Base-by-base conservation (phyloP, 1,284 basidiomycete species). In the Cerioporus squamosus region DNA sequence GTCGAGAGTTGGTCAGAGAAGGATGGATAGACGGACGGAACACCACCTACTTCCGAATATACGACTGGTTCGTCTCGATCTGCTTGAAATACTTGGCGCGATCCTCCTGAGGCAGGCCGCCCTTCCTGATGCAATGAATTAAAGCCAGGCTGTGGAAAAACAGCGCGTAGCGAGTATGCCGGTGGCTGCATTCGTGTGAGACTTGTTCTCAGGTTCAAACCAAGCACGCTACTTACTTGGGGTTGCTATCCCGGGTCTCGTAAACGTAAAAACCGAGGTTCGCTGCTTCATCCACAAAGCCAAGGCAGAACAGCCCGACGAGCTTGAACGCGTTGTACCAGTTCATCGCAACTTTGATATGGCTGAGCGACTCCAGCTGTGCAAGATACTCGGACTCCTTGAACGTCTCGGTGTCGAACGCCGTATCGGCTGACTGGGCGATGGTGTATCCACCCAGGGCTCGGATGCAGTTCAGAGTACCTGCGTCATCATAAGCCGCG, bases 281-380 rank as follows among this genome's bases (percentile, higher is more conserved):
- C 0, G 84, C 86, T 2, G 88, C 86, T 60, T 86, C 83, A 24
- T 79, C 73, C 14, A 77, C 68, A 63, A 78, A 83, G 0, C 88
- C 88, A 5, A 87, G 75, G 55, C 83, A 85, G 66, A 81, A 89
- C 45, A 84, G 76, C 31, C 79, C 82, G 22, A 84, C 84, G 49
- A 89, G 83, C 77, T 87, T 88, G 77, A 84, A 86, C 18, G 85
- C 77, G 63, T 87, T 81, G 65, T 87, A 88, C 87, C 87, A 89
- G 54, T 83, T 86, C 66, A 87, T 71, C 2, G 80, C 78, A 18
- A 87, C 73, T 20, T 78, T 72, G 5, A 80, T 49, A 64, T 83
- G 84, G 17, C 81, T 82, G 2, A 80, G 79, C 15, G 71, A 68
- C 17, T 75, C 68, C 1, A 84, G 73, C 38, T 77, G 68, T 7